Conservation (phyloP, 352 stramenopile species). For the Pseudoperonospora humuli region DNA sequence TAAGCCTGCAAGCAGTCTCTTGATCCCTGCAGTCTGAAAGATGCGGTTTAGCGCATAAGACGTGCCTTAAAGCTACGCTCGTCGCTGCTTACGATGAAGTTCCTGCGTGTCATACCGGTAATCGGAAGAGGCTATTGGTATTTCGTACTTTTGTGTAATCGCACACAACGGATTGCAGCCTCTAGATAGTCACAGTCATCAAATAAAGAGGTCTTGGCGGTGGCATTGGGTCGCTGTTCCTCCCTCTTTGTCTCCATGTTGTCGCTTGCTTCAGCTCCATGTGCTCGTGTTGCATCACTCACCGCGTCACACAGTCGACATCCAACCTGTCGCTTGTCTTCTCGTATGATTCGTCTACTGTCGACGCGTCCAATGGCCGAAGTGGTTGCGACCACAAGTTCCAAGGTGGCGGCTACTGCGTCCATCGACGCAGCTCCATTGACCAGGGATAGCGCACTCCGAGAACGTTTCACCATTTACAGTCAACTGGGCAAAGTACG, state of each 20-base stretch:
- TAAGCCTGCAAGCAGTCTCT: conserved; percentile 82
- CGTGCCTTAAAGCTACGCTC: conserved; percentile 48
- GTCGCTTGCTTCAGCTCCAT: conserved; percentile 10
- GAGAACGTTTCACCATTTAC: conserved; percentile 70
- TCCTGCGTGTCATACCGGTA: too few relatives aligned
- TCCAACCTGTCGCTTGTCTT: conserved; percentile 7
- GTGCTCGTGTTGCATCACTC: conserved; percentile 8
- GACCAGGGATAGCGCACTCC: conserved; percentile 34
- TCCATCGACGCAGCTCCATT: conserved; percentile 13
- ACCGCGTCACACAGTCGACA: conserved; percentile 7
- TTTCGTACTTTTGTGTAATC: too few relatives aligned
- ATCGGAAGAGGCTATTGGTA: too few relatives aligned
- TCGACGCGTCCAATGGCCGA: conserved; percentile 51
- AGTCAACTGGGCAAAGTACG: conserved; percentile 91
- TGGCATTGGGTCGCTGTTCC: too few relatives aligned
- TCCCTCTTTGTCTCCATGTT: conserved; percentile 21
- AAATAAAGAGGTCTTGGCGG: too few relatives aligned
- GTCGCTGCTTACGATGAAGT: too few relatives aligned
- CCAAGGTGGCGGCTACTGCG: conserved; percentile 24
- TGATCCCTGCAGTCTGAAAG: conserved; percentile 64
- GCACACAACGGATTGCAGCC: too few relatives aligned
- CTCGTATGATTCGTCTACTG: conserved; percentile 40
- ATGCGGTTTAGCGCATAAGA: conserved; percentile 69
- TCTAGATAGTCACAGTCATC: too few relatives aligned
- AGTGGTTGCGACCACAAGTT: conserved; percentile 24